Conservation (phyloP, 345 rosid species). For the Brassica nigra region DNA sequence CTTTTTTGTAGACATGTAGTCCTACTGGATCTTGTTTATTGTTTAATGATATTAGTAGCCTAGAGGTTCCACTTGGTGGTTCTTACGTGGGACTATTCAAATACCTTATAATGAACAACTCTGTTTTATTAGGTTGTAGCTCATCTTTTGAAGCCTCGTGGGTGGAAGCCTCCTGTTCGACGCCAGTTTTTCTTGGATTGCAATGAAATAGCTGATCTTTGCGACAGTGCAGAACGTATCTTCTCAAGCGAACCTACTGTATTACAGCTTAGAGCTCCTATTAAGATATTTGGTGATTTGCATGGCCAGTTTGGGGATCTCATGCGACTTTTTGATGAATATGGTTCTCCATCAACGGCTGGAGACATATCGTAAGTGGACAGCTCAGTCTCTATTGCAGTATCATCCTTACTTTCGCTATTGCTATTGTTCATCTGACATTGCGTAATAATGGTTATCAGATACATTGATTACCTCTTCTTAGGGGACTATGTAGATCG, state of each 20-base stretch:
- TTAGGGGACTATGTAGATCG: constrained; percentile 99
- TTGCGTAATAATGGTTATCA: constrained; percentile 47
- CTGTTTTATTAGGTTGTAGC: constrained; percentile 61
- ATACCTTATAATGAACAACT: constrained; percentile 12
- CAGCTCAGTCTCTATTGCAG: neutral
- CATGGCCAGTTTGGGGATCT: constrained; percentile 99
- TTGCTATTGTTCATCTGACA: constrained; percentile 10
- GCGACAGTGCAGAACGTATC: constrained; percentile 84
- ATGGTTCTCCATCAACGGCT: constrained; percentile 97
- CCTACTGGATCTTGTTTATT: neutral
- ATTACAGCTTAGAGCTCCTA: constrained; percentile 84
- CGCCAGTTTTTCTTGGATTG: constrained; percentile 93
- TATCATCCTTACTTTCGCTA: neutral
- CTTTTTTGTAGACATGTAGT: neutral
- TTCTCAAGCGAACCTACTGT: constrained; percentile 85
- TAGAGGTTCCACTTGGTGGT: constrained; percentile 3
- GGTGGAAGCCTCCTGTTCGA: constrained; percentile 93
- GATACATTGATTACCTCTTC: constrained; percentile 98
- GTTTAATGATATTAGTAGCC: neutral
- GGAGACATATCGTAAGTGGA: constrained; percentile 95
- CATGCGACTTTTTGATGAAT: constrained; percentile 98
- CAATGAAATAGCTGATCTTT: constrained; percentile 90
- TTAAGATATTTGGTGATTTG: constrained; percentile 88
- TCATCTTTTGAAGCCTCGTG: constrained; percentile 89
- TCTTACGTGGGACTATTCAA: constrained; percentile 1